Base-by-base conservation (phyloP, 2,329 filamentous ascomycete genomes). In the Colletotrichum lentis region DNA sequence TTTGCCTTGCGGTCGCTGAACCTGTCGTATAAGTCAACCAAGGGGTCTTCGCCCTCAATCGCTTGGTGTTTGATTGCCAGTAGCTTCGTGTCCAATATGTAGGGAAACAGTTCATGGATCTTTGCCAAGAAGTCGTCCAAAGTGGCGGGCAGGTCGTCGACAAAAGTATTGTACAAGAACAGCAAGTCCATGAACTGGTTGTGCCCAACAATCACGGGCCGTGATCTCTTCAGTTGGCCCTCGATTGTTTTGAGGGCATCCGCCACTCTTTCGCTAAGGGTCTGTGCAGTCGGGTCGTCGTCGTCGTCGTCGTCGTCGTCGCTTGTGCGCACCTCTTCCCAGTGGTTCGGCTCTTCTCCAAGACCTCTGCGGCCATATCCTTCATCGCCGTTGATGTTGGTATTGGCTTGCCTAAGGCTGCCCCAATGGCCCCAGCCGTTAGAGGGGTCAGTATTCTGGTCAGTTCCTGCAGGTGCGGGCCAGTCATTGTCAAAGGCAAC, bases 101-200 rank as follows among this genome's bases (percentile, higher is more conserved):
- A 74, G 0, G 82, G 80, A 46, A 83, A 81, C 3, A 86, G 72
- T 1, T 76, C 72, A 70, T 88, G 83, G 2, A 90, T 80, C 2
- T 77, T 74, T 6, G 75, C 67, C 46, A 81, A 78, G 54, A 91
- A 91, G 24, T 84, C 83, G 3, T 81, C 78, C 1, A 89, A 75
- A 0, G 79, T 84, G 2, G 79, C 76, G 0, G 89, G 89, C 2
- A 91, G 77, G 1, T 77, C 70, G 1, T 86, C 86, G 57, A 90
- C 80, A 74, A 91, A 91, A 1, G 83, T 84, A n/a, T 81, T 77
- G 74, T 90, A 88, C 43, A 91, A 76, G 72, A 90, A 90, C 43
- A 87, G 83, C 3, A 91, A 79, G 71, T 91, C 88, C 1, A 85
- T 83, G 70, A 91, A 86, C 67, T 88, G 80, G 72, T 91, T 91